phyloP scores from a whole-genome alignment of 192 early-diverging fungal genomes.

The Phlyctochytrium arcticum region DNA sequence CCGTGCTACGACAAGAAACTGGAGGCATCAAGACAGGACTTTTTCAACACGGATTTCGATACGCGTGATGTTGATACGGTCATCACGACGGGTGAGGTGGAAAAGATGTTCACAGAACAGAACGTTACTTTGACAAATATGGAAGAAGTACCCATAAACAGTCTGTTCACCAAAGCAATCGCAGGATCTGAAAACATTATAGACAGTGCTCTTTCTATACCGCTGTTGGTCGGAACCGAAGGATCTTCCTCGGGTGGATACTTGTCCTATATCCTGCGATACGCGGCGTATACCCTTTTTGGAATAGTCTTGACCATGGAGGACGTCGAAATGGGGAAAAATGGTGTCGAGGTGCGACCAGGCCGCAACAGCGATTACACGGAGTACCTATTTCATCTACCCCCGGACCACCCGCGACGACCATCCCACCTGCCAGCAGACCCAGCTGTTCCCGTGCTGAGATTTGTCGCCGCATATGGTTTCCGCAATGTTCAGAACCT shows the following conservation, averaged over 20 bases:
- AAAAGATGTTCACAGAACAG: constrained; percentile 75
- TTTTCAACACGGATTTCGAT: constrained; percentile 74
- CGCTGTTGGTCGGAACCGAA: constrained; percentile 53
- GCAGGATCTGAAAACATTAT: constrained; percentile 1
- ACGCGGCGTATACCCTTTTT: constrained; percentile 78
- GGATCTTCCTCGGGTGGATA: constrained; percentile 91
- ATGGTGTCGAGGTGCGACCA: constrained; percentile 58
- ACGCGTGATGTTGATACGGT: constrained; percentile 97
- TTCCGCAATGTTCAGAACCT: constrained; percentile 98
- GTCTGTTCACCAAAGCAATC: constrained; percentile 19
- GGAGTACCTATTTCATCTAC: constrained; percentile 43
- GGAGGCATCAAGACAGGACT: constrained; percentile 90
- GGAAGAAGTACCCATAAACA: constrained; percentile 57
- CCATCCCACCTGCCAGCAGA: constrained; percentile 32
- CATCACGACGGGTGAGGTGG: constrained; percentile 89
- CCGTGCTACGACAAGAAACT: constrained; percentile 99
- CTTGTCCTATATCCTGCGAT: constrained; percentile 79
- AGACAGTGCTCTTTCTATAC: no score
- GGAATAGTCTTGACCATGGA: constrained; percentile 55
- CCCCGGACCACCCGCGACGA: no score
- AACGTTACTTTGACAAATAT: constrained; percentile 33
- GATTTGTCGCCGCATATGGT: constrained; percentile 87
- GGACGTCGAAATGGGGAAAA: constrained; percentile 43
- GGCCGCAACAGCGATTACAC: constrained; percentile 83
- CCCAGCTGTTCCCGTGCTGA: constrained; percentile 53